phyloP scores from a whole-genome alignment of 2,329 filamentous ascomycete genomes.

The Endothia cerciana region DNA sequence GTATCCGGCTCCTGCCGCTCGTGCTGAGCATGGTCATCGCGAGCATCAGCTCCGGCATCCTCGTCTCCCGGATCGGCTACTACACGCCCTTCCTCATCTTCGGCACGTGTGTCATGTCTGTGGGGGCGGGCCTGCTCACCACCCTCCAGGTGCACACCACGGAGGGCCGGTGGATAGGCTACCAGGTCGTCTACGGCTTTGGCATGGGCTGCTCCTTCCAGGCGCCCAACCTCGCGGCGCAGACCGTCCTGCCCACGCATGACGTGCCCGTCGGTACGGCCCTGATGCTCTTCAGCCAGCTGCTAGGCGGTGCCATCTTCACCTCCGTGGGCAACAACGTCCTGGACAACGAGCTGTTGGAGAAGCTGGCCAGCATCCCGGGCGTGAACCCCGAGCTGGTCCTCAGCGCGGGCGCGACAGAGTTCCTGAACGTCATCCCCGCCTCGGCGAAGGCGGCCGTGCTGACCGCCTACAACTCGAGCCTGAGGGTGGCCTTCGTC shows the following conservation, averaged over 20 bases:
- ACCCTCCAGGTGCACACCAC: slow-evolving; percentile 43
- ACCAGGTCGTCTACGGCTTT: slow-evolving; percentile 49
- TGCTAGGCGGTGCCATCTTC: slow-evolving; percentile 51
- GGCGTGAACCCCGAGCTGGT: slow-evolving; percentile 33
- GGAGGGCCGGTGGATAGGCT: slow-evolving; percentile 42
- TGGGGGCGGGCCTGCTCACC: slow-evolving; percentile 48
- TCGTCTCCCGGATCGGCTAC: slow-evolving; percentile 46
- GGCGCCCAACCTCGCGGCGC: slow-evolving; percentile 50
- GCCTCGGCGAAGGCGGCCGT: slow-evolving; percentile 29
- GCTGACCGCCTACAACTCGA: slow-evolving; percentile 61
- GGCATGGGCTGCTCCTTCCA: slow-evolving; percentile 51
- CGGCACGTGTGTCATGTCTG: slow-evolving; percentile 41
- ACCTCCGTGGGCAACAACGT: slow-evolving; percentile 51
- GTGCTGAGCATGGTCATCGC: slow-evolving; percentile 46
- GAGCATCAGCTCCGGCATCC: slow-evolving; percentile 45
- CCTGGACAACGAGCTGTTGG: slow-evolving; percentile 45
- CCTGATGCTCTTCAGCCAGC: slow-evolving; percentile 50
- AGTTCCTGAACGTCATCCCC: slow-evolving; percentile 32
- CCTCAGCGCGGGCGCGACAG: slow-evolving; percentile 31
- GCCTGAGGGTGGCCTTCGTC: slow-evolving; percentile 62
- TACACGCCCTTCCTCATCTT: slow-evolving; percentile 50
- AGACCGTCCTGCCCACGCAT: slow-evolving; percentile 46
- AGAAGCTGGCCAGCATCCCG: slow-evolving; percentile 37
- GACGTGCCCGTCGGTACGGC: slow-evolving; percentile 49
- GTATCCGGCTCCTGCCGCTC: slow-evolving; percentile 48